phyloP scores from a whole-genome alignment of 768 basidiomycete species.

The Psilocybe cyanescens region DNA sequence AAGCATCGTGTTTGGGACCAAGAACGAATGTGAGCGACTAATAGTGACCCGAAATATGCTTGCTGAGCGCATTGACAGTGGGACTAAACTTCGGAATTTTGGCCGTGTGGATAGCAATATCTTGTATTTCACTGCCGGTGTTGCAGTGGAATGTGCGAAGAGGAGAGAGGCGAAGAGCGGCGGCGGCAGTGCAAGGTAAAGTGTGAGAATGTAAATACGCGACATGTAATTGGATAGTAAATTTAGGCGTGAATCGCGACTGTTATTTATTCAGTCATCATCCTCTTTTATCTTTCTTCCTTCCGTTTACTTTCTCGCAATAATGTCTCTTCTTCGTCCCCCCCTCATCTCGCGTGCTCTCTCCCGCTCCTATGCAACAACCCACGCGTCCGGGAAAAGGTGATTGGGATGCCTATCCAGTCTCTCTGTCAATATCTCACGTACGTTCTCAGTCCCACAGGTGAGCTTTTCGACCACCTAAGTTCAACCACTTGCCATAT shows the following conservation, averaged over 20 bases:
- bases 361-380: slow-evolving; percentile 26
- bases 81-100: slow-evolving; percentile 63
- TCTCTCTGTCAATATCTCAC: slow-evolving; percentile 14
- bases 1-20: slow-evolving; percentile 60
- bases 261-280: slow-evolving; percentile 14
- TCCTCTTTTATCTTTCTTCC: slow-evolving; percentile 15
- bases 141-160: slow-evolving; percentile 42
- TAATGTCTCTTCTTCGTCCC: slow-evolving; percentile 21
- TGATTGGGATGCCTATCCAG: slow-evolving; percentile 19
- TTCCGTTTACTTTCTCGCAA: slow-evolving; percentile 18
- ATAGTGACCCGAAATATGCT: background rate
- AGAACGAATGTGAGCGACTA: slow-evolving; percentile 51
- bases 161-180: slow-evolving; percentile 13
- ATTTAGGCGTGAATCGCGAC: slow-evolving; percentile 7
- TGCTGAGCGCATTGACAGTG: slow-evolving; percentile 35
- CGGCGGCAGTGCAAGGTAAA: slow-evolving; percentile 10
- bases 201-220: slow-evolving; percentile 17
- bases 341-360: slow-evolving; percentile 21
- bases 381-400: slow-evolving; percentile 30
- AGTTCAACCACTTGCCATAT: slow-evolving; percentile 11
- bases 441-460: slow-evolving; percentile 57
- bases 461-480: slow-evolving; percentile 33
- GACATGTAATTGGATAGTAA: slow-evolving; percentile 16
- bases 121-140: slow-evolving; percentile 51
- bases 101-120: slow-evolving; percentile 54